Percentiles rank a stretch among this genome's conserved stretches.
phyloP scores from a whole-genome alignment of 805 yeast species.

The Candida alai region DNA sequence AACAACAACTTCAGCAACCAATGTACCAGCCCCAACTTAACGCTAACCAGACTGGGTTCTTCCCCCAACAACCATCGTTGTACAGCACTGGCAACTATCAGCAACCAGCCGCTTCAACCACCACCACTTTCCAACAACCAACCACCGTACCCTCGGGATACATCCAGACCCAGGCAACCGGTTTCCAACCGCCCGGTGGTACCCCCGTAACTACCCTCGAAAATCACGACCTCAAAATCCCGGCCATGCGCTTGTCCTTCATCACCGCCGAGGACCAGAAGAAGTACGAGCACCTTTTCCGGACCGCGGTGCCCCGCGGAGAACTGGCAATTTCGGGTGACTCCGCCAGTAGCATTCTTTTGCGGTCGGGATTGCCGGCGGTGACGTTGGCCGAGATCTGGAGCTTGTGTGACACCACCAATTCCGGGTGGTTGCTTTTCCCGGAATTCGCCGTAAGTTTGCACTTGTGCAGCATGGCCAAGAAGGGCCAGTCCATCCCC shows the following conservation, averaged over 20 bases:
- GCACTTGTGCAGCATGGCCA: constrained; percentile 75
- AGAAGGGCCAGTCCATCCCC: constrained; percentile 79
- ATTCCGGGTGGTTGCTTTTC: constrained; percentile 78
- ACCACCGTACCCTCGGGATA: constrained; percentile 28
- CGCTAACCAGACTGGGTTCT: constrained; percentile 22
- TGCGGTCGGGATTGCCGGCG: constrained; percentile 76
- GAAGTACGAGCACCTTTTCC: constrained; percentile 79
- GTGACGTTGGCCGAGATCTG: constrained; percentile 79
- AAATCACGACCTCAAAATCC: constrained; percentile 61
- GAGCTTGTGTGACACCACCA: constrained; percentile 86
- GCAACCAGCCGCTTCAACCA: constrained; percentile 19
- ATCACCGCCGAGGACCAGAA: constrained; percentile 81
- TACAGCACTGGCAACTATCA: constrained; percentile 7
- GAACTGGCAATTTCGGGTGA: constrained; percentile 67
- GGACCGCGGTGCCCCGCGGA: constrained; percentile 71
- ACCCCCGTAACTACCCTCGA: constrained; percentile 36
- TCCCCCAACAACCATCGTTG: constrained; percentile 17
- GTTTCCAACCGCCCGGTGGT: constrained; percentile 26
- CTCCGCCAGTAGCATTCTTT: constrained; percentile 71
- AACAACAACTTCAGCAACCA: constrained; percentile 30
- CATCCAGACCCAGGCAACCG: constrained; percentile 44
- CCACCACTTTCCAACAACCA: constrained; percentile 13
- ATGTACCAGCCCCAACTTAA: constrained; percentile 38
- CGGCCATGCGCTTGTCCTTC: constrained; percentile 76
- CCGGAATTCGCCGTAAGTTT: constrained; percentile 94